Base-by-base conservation (phyloP, 169 alveolate species). In the Toxoplasma gondii region DNA sequence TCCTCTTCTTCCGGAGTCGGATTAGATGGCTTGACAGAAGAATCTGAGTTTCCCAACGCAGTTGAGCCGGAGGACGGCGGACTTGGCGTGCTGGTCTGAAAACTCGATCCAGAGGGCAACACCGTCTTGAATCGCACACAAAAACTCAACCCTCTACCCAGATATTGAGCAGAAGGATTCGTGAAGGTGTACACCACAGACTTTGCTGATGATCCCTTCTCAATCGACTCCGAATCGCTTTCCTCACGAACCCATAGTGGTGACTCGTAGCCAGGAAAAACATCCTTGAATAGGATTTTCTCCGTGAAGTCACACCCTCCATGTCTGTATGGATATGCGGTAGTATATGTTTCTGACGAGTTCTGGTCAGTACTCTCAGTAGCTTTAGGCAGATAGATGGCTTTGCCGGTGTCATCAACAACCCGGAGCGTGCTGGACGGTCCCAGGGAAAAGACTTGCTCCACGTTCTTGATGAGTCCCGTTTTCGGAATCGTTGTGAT, bases 221-320 rank as follows among this genome's bases (percentile, higher is more conserved):
- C 86, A 64, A 4, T 27, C 24, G 9, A 16, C 74, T 12, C n/a
- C 45, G 39, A n/a, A 19, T 17, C 39, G 45, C 45, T 24, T 0
- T 10, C 45, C 45, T 38, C 43, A 17, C 29, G 86, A 19, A 38
- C 45, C 86, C 86, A 78, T 19, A 78, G 43, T 19, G 86, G 49
- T 17, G 2, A 1, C 24, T 9, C 24, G 43, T 78, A 78, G 29
- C 39, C 45, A 38, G 39, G 49, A 38, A 78, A 78, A 5, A 31
- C 39, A 17, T 78, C 43, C 43, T 78, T 78, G 86, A 19, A 78
- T 45, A 24, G 45, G 29, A 78, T n/a, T 19, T 1, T n/a, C 45
- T 17, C n/a, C 9, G 9, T 78, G 86, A 78, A 78, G 24, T 78
- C 86, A n/a, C 86, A 78, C 45, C 45, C 86, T n/a, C 86, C 86